phyloP scores from a whole-genome alignment of 768 basidiomycete species.

The Boletus sp. region DNA sequence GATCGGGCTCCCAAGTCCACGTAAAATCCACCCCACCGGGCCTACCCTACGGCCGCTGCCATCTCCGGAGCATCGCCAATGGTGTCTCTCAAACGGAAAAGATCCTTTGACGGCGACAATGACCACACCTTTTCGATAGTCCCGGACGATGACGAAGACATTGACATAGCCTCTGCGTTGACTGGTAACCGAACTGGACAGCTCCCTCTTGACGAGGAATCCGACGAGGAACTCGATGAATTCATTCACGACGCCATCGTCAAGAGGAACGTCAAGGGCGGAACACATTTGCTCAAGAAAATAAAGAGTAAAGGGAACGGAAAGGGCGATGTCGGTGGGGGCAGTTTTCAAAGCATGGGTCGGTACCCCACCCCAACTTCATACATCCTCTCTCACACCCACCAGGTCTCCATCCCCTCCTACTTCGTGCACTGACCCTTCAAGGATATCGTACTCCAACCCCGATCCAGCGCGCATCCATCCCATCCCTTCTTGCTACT shows the following conservation, averaged over 20 bases:
- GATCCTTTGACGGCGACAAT: conserved; percentile 9
- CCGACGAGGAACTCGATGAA: conserved; percentile 51
- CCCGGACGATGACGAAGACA: conserved; percentile 34
- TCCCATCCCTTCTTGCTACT: conserved; percentile 77
- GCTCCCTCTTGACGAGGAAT: not conserved
- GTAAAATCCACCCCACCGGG: not conserved
- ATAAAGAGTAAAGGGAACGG: conserved; percentile 67
- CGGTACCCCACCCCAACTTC: conserved; percentile 24
- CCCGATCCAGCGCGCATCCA: conserved; percentile 89
- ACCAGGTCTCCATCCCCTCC: conserved; percentile 74
- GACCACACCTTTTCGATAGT: not conserved
- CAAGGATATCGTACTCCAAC: conserved; percentile 95
- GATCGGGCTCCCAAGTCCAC: not conserved
- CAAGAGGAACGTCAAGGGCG: conserved; percentile 70
- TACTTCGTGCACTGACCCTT: conserved; percentile 82
- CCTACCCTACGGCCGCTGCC: not conserved
- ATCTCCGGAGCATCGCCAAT: conserved; percentile 26
- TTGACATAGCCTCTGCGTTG: conserved; percentile 66
- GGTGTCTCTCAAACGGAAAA: conserved; percentile 31
- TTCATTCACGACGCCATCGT: conserved; percentile 68
- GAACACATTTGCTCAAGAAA: conserved; percentile 74
- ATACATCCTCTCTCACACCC: not conserved
- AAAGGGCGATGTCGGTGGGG: conserved; percentile 84
- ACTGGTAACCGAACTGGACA: conserved; percentile 28
- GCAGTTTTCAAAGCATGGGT: conserved; percentile 98